Conservation (phyloP, 768 basidiomycete species). For the Termitomyces sp. region DNA sequence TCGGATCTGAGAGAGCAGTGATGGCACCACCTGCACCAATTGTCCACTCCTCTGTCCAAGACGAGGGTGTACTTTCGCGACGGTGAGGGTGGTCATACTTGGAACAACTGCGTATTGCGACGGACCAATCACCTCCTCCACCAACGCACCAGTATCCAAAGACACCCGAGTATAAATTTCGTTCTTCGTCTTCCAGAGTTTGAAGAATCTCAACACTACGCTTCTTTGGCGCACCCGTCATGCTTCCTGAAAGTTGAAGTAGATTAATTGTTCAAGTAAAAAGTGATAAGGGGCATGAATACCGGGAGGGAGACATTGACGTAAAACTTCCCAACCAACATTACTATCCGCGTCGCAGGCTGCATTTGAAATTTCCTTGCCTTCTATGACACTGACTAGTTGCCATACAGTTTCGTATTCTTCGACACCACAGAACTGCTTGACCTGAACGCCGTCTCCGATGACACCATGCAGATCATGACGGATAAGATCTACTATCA, state of each 20-base stretch:
- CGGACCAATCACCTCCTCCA: conserved; percentile 89
- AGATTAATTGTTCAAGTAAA: background rate
- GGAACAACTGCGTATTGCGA: conserved; percentile 92
- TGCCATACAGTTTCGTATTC: conserved; percentile 96
- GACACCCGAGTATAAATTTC: conserved; percentile 88
- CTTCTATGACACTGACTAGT: conserved; percentile 91
- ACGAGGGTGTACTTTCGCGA: background rate
- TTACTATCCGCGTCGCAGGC: conserved; percentile 40
- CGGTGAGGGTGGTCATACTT: conserved; percentile 45
- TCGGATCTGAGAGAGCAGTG: conserved; percentile 83
- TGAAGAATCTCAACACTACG: conserved; percentile 90
- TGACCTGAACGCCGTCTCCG: conserved; percentile 78
- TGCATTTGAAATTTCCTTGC: conserved; percentile 33
- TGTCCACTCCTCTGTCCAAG: conserved; percentile 56
- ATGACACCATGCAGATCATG: conserved; percentile 87
- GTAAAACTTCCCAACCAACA: conserved; percentile 77
- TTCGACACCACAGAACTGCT: conserved; percentile 84
- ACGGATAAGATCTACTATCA: conserved; percentile 96
- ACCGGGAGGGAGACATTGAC: conserved; percentile 85
- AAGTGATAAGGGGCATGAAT: background rate
- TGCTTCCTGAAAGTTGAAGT: conserved; percentile 59
- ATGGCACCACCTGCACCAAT: conserved; percentile 97
- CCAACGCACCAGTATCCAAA: conserved; percentile 92
- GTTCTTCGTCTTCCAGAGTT: conserved; percentile 64
- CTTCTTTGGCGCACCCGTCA: conserved; percentile 98